Percentiles rank a stretch among this genome's conserved stretches.
Conservation (phyloP, 805 yeast genomes). For the Kuraishia capsulata region DNA sequence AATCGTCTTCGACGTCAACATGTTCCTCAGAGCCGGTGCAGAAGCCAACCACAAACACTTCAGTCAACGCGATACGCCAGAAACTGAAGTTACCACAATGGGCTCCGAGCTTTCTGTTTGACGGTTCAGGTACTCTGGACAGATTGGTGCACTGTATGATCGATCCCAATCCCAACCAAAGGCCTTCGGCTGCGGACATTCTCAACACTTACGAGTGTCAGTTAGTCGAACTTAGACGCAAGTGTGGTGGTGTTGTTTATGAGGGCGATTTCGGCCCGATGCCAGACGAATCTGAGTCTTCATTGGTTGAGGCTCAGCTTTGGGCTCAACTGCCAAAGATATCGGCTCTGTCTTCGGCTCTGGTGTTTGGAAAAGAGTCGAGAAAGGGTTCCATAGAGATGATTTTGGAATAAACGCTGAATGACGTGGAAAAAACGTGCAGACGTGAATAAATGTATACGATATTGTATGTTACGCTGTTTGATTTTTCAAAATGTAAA, state of each 20-base stretch:
- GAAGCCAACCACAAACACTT: conserved; percentile 5
- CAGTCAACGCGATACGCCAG: conserved; percentile 5
- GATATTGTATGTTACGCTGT: too few relatives aligned
- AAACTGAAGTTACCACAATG: conserved; percentile 49
- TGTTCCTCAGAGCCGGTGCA: conserved; percentile 3
- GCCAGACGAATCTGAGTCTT: conserved; percentile 28
- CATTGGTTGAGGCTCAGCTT: background rate
- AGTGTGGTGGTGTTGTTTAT: conserved; percentile 88
- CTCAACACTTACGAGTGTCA: conserved; percentile 63
- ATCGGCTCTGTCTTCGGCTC: background rate
- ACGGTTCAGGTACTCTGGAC: conserved; percentile 67
- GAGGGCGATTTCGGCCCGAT: conserved; percentile 94
- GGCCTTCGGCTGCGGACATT: conserved; percentile 78
- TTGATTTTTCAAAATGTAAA: too few relatives aligned
- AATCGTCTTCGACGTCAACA: conserved; percentile 6
- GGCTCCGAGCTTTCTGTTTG: conserved; percentile 81
- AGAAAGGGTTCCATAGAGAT: conserved; percentile 1
- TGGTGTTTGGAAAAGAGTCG: too few relatives aligned
- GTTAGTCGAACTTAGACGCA: conserved; percentile 69
- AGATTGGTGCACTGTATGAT: conserved; percentile 82
- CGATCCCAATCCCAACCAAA: conserved; percentile 64
- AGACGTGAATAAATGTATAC: too few relatives aligned
- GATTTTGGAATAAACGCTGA: background rate
- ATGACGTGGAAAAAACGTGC: background rate
- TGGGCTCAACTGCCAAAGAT: background rate